These are phyloP conservation scores for Emericellopsis atlantica DNA, from an alignment of 2,329 filamentous ascomycete genomes.

Conservation along the genomic window DNA sequence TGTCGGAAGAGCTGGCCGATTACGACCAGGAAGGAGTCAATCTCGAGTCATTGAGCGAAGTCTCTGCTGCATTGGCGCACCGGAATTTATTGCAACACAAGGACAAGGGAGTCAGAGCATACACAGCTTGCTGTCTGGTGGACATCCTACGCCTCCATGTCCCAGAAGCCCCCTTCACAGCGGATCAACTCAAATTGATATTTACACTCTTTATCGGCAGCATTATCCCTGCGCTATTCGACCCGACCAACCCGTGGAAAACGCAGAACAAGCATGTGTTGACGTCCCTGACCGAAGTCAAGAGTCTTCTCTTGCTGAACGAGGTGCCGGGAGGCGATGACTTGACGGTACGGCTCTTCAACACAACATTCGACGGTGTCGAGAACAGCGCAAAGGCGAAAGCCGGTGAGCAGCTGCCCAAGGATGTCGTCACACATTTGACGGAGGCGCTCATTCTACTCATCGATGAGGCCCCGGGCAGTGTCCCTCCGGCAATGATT, in stretches of 20 bases:
- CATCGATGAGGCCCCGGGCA: conserved; percentile 68
- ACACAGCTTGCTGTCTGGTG: conserved; percentile 77
- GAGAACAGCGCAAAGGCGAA: conserved; percentile 63
- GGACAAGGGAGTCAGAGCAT: conserved; percentile 86
- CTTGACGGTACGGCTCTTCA: conserved; percentile 72
- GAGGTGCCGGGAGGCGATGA: conserved; percentile 75
- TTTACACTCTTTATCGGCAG: conserved; percentile 79
- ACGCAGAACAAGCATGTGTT: conserved; percentile 87
- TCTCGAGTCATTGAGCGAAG: conserved; percentile 67
- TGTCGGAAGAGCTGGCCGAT: conserved; percentile 71
- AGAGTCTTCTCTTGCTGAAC: conserved; percentile 84
- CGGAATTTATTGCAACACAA: conserved; percentile 80
- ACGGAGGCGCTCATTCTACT: conserved; percentile 73
- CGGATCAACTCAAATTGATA: conserved; percentile 87
- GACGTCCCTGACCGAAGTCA: conserved; percentile 78
- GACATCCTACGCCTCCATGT: conserved; percentile 89
- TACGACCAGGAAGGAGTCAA: conserved; percentile 82
- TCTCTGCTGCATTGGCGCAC: conserved; percentile 74
- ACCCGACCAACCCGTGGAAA: conserved; percentile 83
- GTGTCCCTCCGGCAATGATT: conserved; percentile 67
- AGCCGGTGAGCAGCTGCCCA: conserved; percentile 71
- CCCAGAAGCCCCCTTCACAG: conserved; percentile 87
- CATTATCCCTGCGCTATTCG: conserved; percentile 72
- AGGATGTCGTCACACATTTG: conserved; percentile 90
- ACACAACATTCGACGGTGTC: conserved; percentile 82